Base-by-base conservation (phyloP, 352 stramenopile genomes). In the Plasmopara muralis region DNA sequence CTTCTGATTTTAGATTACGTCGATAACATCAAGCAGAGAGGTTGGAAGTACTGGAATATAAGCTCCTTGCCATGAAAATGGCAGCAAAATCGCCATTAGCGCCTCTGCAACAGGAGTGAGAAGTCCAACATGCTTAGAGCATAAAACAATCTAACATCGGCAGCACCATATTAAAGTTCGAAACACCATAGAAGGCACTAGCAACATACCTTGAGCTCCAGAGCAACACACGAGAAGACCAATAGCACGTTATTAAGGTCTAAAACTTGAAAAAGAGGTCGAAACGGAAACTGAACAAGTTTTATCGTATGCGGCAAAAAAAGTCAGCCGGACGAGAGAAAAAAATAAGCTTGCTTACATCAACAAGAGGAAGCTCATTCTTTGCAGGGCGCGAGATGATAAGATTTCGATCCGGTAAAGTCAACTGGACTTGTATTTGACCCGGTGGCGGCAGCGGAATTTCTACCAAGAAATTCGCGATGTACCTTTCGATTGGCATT, bases 41-140 rank as follows among this genome's bases (percentile, higher is more conserved):
- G 77, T 79, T 12, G 95, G 94, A 31, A 98, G 77, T 9, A 98
- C 72, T 2, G 95, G 95, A 38, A 98, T 96, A 59, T 96, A 97
- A 13, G 84, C 85, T 29, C 93, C 92, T 82, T 97, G 91, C 93
- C 93, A 98, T 12, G 88, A 79, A 50, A 98, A 96, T 5, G 95
- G 95, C 45, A 98, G 87, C 3, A 98, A 62, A 14, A 98, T 74
- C 47, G 83, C 73, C 45, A 97, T 46, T 6, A 98, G 73, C 7
- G 89, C 81, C 69, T 98, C 93, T 37, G 88, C 83, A 5, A 95
- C 78, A 7, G 93, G 93, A 1, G 86, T 96, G 35, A 98, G 73
- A 14, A 98, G 48, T 9, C 81, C 79, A 30, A 95, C 74, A 47
- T 96, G 76, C 20, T 25, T 25, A 25, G 20, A 25, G 20, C 20